Evolutionary conservation across 495 filamentous ascomycete species (phyloP), one percentile per base, ranked within the genome.

Genomic region (Penicillium atrosanguineum): DNA sequence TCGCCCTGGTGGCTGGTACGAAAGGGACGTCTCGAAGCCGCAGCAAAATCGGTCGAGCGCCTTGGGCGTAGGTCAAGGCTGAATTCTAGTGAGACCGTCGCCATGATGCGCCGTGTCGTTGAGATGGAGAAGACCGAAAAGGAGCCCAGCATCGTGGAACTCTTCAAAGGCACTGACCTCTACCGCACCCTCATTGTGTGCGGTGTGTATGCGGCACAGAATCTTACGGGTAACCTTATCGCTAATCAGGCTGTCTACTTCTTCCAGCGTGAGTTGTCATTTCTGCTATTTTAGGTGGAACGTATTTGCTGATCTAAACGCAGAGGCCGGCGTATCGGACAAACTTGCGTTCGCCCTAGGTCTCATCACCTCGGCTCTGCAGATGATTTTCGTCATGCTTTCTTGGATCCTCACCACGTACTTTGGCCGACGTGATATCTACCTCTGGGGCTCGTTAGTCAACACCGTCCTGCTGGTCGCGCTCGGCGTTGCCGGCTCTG

Each of bases 91-190:
- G 59, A 61, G 16, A 59, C 60, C 55, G 63, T 64, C 36, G 79
- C 84, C 40, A 88, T 88, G 85, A 88, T 88, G 83, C 81, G 84
- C 38, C 85, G 86, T 55, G 87, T 84, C 20, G 83, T 83, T 31
- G 83, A 83, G 20, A 71, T 87, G 18, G 86, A 89, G 65, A 73
- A 83, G 40, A 54, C 59, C 40, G 55, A 62, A 48, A 64, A 62
- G 80, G 81, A 52, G 78, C 80, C 62, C 39, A 64, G 25, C 51
- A 59, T 62, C 29, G 2, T 55, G 52, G 62, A 64, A 52, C 52
- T 64, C 49, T 64, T 52, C 52, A 64, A 62, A 37, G 62, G 62
- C 31, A 64, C 62, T 52, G 62, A 64, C 56, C 55, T 20, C 34
- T 64, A 64, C 46, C 62, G 62, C 49, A 64, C 62, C 45, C 56